Evolutionary conservation across 768 basidiomycete genomes (phyloP).

Genomic region (Agrocybe chaxingu): DNA sequence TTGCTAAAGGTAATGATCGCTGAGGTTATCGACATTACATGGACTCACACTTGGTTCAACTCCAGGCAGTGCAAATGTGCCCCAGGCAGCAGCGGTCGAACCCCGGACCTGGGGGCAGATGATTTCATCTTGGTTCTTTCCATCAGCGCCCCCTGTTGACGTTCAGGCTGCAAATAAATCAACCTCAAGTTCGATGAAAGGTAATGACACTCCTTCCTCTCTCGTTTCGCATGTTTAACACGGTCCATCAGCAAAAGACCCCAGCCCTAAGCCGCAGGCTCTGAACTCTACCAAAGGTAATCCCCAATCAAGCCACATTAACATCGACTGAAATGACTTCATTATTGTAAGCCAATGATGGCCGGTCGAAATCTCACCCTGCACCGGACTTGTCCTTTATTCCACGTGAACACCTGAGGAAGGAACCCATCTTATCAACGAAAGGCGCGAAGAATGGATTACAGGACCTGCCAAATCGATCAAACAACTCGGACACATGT

Average conservation of each 20-base stretch:
- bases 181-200: slow-evolving; percentile 3
- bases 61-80: slow-evolving; percentile 6
- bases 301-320: slow-evolving; percentile 2
- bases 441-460: slow-evolving; percentile 1
- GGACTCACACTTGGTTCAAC: slow-evolving; percentile 4
- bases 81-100: slow-evolving; percentile 3
- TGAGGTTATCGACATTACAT: slow-evolving; percentile 4
- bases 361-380: slow-evolving; percentile 4
- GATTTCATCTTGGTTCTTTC: slow-evolving; percentile 7
- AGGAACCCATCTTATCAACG: slow-evolving; percentile 1
- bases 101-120: slow-evolving; percentile 5
- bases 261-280: slow-evolving; percentile 2
- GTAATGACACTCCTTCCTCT: slow-evolving; percentile 1
- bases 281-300: slow-evolving; percentile 5
- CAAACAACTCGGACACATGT: slow-evolving; percentile 5
- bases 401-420: slow-evolving; percentile 1
- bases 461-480: slow-evolving; percentile 2
- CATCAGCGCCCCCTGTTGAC: background rate
- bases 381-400: slow-evolving; percentile 1
- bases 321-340: slow-evolving; percentile 4
- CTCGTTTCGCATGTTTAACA: background rate
- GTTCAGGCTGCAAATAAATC: slow-evolving; percentile 5
- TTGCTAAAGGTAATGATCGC: slow-evolving; percentile 8
- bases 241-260: slow-evolving; percentile 3
- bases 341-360: slow-evolving; percentile 6